phyloP scores from a whole-genome alignment of 331 rosid genomes.

The Telfairia occidentalis region DNA sequence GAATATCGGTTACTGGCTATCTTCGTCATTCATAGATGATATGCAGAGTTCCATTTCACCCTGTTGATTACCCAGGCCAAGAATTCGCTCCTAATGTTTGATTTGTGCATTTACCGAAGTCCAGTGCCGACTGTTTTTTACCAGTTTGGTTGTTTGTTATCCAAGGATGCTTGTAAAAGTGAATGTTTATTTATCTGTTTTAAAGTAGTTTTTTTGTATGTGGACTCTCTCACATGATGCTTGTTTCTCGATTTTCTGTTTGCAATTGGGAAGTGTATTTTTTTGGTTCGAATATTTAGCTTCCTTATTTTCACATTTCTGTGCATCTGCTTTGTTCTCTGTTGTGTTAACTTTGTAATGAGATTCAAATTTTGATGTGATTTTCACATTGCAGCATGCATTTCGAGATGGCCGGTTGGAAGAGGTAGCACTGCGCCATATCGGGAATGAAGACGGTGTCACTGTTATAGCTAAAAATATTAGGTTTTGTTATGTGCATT shows the following conservation, averaged over 20 bases:
- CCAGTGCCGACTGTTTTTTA: neutral
- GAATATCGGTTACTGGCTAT: neutral
- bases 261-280: neutral
- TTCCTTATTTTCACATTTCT: neutral
- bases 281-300: neutral
- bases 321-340: neutral
- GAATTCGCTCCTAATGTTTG: neutral
- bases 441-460: constrained; percentile 76
- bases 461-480: constrained; percentile 71
- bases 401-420: constrained; percentile 70
- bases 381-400: constrained; percentile 63
- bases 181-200: neutral
- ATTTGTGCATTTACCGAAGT: neutral
- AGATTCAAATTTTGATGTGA: constrained; percentile 3
- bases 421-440: constrained; percentile 67
- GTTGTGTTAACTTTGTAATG: neutral
- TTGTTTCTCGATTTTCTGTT: neutral
- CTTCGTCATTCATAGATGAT: neutral
- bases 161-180: neutral
- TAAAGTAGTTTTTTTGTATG: neutral
- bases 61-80: neutral
- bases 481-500: constrained; percentile 36
- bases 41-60: neutral
- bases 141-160: neutral
- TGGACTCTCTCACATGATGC: neutral